Percentiles rank a stretch among this genome's conserved stretches.
Evolutionary conservation across 495 filamentous ascomycete species (phyloP).

Genomic region (Aspergillus nidulans): DNA sequence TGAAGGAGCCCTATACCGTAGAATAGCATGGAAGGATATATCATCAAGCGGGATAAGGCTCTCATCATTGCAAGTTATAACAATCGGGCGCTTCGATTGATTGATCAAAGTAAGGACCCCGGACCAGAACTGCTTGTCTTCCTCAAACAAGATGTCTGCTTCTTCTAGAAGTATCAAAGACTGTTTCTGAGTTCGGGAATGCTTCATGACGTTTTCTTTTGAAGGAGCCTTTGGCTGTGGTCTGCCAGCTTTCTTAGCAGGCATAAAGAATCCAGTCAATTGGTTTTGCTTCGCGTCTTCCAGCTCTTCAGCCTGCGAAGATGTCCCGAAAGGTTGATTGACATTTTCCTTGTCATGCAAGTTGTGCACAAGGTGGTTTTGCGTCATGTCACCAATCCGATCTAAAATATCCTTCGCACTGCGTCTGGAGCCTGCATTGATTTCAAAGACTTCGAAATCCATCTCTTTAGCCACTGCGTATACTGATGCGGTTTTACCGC

Average conservation of each 20-base stretch:
- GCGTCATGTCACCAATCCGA: constrained; percentile 92
- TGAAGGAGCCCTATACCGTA: constrained; percentile 72
- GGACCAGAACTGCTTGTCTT: constrained; percentile 92
- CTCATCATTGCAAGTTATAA: constrained; percentile 95
- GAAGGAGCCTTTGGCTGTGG: constrained; percentile 14
- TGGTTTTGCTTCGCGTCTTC: constrained; percentile 69
- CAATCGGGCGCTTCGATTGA: constrained; percentile 83
- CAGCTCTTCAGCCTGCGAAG: constrained; percentile 15
- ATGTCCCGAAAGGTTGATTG: constrained; percentile 10
- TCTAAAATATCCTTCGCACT: constrained; percentile 89
- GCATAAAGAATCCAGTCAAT: constrained; percentile 77
- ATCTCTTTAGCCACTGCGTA: constrained; percentile 96
- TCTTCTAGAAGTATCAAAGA: constrained; percentile 94
- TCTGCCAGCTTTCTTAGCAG: constrained; percentile 21
- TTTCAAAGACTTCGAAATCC: constrained; percentile 92
- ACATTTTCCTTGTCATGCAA: constrained; percentile 27
- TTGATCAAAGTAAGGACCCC: constrained; percentile 71
- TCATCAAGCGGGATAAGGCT: constrained; percentile 63
- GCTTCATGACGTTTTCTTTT: constrained; percentile 32
- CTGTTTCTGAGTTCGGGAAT: constrained; percentile 69
- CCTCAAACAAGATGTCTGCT: constrained; percentile 87
- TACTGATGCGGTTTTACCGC: constrained; percentile 88
- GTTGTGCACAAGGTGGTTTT: constrained; percentile 81
- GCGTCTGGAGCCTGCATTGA: constrained; percentile 76
- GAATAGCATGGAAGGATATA: constrained; percentile 74